These are phyloP conservation scores for Gremmenia infestans DNA, from an alignment of 2,329 filamentous ascomycete genomes.

Conservation along the genomic window DNA sequence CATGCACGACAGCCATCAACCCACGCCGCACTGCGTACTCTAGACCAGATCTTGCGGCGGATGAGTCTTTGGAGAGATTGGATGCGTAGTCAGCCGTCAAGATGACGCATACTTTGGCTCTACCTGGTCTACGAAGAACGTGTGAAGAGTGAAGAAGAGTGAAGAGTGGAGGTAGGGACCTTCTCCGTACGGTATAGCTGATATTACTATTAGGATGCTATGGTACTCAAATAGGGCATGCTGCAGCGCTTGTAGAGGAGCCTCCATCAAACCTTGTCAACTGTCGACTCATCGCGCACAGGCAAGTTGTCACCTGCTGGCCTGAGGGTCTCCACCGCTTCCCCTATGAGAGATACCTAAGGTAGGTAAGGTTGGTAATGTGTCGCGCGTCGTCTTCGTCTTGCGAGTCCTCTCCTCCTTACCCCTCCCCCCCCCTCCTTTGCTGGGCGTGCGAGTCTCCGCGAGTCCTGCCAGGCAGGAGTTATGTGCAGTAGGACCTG, in stretches of 20 bases:
- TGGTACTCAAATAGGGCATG: too few species aligned
- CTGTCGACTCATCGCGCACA: neutral
- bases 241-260: too few species aligned
- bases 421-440: too few species aligned
- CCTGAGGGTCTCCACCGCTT: too few species aligned
- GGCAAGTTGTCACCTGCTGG: too few species aligned
- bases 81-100: constrained; percentile 5
- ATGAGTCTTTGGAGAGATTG: constrained; percentile 6
- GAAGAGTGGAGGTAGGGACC: neutral
- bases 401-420: too few species aligned
- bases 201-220: too few species aligned
- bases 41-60: neutral
- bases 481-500: neutral
- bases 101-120: constrained; percentile 5
- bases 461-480: neutral
- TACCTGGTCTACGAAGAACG: neutral
- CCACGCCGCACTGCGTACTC: neutral
- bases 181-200: neutral
- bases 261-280: neutral
- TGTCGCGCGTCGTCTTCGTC: too few species aligned
- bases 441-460: too few species aligned
- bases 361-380: too few species aligned
- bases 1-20: neutral
- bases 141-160: neutral
- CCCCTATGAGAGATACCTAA: too few species aligned